Evolutionary conservation across 1,284 basidiomycete species (phyloP), one percentile per base, ranked within the genome.

Genomic region (Exobasidium rhododendri): DNA sequence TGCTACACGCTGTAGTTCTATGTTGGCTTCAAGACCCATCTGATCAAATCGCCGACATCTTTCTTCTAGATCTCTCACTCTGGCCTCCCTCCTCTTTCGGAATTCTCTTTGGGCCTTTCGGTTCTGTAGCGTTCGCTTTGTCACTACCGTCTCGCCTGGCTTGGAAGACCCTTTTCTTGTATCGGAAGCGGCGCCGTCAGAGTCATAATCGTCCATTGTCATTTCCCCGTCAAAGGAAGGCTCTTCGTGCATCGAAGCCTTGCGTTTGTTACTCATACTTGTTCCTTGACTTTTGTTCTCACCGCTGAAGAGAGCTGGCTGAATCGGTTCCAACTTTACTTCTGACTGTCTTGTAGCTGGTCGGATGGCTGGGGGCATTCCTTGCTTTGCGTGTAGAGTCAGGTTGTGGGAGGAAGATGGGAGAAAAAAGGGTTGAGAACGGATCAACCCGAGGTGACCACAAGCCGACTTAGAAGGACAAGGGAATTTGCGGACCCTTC

Each of bases 1-100:
- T 28, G 74, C 71, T 0, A 73, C 64, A 43, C 63, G 68, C 59
- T 75, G 74, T 22, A 75, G 66, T 58, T 74, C 72, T 13, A 63
- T 45, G 61, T 75, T 75, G 66, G 74, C 72, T 59, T 75, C 74
- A 31, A 75, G 59, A 46, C 74, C 72, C 68, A 74, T 73, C 64
- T 75, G 68, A 43, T 75, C 72, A 59, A 71, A 75, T 20, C 74
- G 66, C 30, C 74, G 63, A 59, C 70, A 72, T 62, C 71, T 62
- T 57, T 74, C 74, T 55, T 75, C 74, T 51, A 75, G 66, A 45
- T 75, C 74, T 45, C 65, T 63, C 1, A 74, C 72, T 24, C 74
- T 65, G 24, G 74, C 72, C 62, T 75, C 74, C 26, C 74, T 62
- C 47, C 74, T 63, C 68, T 75, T 75, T 56, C 72, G 66, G 46